These are phyloP conservation scores for Grigorovia yakushimaensis DNA, from an alignment of 805 yeast genomes.

Conservation along the genomic window DNA sequence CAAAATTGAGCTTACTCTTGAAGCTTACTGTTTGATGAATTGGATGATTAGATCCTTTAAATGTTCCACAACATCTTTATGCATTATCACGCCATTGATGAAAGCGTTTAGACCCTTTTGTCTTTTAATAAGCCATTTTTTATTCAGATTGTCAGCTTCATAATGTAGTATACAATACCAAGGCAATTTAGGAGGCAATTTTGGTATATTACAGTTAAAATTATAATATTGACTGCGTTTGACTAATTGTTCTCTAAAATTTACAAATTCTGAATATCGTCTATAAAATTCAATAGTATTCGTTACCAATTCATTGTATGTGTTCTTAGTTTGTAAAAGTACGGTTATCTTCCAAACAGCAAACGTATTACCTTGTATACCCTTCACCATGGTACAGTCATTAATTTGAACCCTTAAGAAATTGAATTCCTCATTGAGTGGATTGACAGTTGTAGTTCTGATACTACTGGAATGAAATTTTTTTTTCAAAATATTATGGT, in stretches of 20 bases:
- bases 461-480: not conserved
- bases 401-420: constrained; percentile 13
- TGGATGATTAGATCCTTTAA: constrained; percentile 4
- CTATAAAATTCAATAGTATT: constrained; percentile 37
- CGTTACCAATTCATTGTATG: constrained; percentile 1
- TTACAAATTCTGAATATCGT: constrained; percentile 57
- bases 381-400: constrained; percentile 23
- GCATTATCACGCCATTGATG: constrained; percentile 42
- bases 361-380: constrained; percentile 18
- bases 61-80: constrained; percentile 31
- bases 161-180: constrained; percentile 28
- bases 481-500: not conserved
- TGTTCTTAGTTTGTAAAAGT: constrained; percentile 9
- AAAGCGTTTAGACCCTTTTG: constrained; percentile 53
- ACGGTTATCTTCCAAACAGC: constrained; percentile 25
- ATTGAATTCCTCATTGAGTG: constrained; percentile 8
- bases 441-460: constrained; percentile 4
- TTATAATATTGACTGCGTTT: not conserved
- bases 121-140: constrained; percentile 42
- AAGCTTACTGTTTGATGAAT: not conserved
- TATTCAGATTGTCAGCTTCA: constrained; percentile 28
- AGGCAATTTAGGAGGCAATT: constrained; percentile 41
- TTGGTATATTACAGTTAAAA: constrained; percentile 32
- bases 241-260: constrained; percentile 34
- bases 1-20: not conserved